phyloP scores from a whole-genome alignment of 345 rosid species.

The Brassica cretica region DNA sequence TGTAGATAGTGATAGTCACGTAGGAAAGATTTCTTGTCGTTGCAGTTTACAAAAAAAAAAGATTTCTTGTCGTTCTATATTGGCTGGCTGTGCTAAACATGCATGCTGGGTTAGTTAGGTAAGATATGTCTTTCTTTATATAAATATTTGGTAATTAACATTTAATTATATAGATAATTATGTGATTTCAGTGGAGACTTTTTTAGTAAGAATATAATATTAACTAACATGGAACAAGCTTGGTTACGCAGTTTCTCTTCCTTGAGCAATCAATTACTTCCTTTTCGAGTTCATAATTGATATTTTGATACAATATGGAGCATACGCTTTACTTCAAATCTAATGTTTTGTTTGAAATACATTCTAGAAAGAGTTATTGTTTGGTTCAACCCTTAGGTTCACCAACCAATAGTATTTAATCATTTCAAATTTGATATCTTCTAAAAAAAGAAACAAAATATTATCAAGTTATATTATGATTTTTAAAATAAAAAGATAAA shows the following conservation, averaged over 20 bases:
- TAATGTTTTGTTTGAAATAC: too few species aligned
- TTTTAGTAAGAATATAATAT: constrained; percentile 4
- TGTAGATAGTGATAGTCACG: constrained; percentile 13
- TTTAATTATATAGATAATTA: background rate
- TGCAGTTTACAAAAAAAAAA: too few species aligned
- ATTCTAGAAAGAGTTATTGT: too few species aligned
- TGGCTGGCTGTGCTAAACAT: constrained; percentile 19
- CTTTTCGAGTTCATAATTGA: background rate
- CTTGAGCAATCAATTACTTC: constrained; percentile 11
- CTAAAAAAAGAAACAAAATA: too few species aligned
- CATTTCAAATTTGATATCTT: too few species aligned
- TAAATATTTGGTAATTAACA: background rate
- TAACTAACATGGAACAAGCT: constrained; percentile 13
- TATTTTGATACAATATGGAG: too few species aligned
- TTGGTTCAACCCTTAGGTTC: too few species aligned
- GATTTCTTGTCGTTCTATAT: constrained; percentile 1
- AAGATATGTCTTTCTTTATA: constrained; percentile 1
- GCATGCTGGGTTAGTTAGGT: constrained; percentile 1
- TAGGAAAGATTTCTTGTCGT: background rate
- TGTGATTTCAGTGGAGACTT: background rate
- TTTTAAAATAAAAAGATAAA: too few species aligned
- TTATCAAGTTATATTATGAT: too few species aligned
- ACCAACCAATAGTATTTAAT: too few species aligned
- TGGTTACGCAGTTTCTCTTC: background rate
- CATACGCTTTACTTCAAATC: too few species aligned